Base-by-base conservation (phyloP, 2,329 filamentous ascomycete species). In the Talaromyces islandicus region DNA sequence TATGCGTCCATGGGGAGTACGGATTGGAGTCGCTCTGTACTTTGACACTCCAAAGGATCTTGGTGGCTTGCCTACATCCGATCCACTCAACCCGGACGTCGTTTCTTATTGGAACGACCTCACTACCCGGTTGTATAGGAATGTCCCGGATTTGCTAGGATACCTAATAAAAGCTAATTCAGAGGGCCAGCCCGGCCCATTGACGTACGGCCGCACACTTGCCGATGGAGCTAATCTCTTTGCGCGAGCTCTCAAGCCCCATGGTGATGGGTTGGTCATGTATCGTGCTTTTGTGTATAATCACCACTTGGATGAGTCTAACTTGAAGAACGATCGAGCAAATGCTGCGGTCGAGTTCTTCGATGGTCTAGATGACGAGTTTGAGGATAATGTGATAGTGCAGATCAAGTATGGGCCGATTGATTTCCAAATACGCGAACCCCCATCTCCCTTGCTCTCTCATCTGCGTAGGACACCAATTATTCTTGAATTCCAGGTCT, bases 321-420 rank as follows among this genome's bases (percentile, higher is more conserved):
- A 87, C 69, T 89, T 86, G 86, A 84, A 81, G 56, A 81, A 81
- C 1, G 88, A 90, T 69, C 82, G 88, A 2, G 88, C 88, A 1
- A 89, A 89, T 58, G 88, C 86, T 0, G 86, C 86, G 0, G 85
- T 89, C 0, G 78, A 90, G 0, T 88, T 35, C 32, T 35, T 90
- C 70, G 76, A 83, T 17, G 77, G 79, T 0, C 78, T 90, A 0
- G 88, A 90, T 66, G 82, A 80, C 5, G 70, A 85, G 61, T 90
- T 90, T 60, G 84, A 87, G 24, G 84, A 87, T 52, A 90, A 90
- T 53, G 87, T 90, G 0, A 79, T 90, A 0, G 79, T 90, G 2
- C 88, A 91, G 68, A 86, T 90, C 72, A 91, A 90, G 71, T 89
- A 87, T 63, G 88, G 88, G 0, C 87, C 88, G 0, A 90, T 90